Evolutionary conservation across 352 stramenopile genomes (phyloP).

Genomic region (Elongisporangium anandrum): DNA sequence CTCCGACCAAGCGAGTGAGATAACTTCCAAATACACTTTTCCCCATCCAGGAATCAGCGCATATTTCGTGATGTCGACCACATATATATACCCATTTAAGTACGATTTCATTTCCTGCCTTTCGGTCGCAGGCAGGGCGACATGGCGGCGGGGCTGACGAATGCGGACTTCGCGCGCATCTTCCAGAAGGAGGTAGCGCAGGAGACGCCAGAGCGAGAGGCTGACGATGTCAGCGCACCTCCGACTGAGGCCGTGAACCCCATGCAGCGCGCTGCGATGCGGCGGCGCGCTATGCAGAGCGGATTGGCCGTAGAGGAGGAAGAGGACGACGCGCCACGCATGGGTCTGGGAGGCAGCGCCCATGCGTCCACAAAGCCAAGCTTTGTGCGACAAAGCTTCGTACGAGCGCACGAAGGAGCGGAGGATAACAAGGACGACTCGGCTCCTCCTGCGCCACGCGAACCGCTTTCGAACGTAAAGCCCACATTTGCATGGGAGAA

Average conservation of each 20-base stretch:
- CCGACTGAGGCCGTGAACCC: constrained; percentile 6
- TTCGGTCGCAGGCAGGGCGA: not conserved
- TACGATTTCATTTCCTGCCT: not conserved
- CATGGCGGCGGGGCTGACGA: constrained; percentile 29
- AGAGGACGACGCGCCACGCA: constrained; percentile 4
- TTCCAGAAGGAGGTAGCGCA: constrained; percentile 43
- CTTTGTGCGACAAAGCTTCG: not conserved
- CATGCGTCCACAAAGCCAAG: not conserved
- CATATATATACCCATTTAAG: not conserved
- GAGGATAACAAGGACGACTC: not conserved
- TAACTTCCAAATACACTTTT: not conserved
- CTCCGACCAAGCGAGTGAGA: not conserved
- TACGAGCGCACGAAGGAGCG: not conserved
- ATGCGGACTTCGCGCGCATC: constrained; percentile 79
- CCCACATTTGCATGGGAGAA: constrained; percentile 87
- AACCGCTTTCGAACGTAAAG: not conserved
- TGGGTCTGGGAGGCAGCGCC: not conserved
- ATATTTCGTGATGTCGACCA: not conserved
- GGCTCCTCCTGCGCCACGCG: not conserved
- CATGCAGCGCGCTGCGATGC: constrained; percentile 11
- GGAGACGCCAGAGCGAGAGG: not conserved
- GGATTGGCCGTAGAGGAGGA: constrained; percentile 7
- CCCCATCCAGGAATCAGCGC: too few relatives aligned
- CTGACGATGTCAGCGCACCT: not conserved
- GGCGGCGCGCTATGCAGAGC: constrained; percentile 4